Base-by-base conservation (phyloP, 805 yeast genomes). In the Candida manassasensis region DNA sequence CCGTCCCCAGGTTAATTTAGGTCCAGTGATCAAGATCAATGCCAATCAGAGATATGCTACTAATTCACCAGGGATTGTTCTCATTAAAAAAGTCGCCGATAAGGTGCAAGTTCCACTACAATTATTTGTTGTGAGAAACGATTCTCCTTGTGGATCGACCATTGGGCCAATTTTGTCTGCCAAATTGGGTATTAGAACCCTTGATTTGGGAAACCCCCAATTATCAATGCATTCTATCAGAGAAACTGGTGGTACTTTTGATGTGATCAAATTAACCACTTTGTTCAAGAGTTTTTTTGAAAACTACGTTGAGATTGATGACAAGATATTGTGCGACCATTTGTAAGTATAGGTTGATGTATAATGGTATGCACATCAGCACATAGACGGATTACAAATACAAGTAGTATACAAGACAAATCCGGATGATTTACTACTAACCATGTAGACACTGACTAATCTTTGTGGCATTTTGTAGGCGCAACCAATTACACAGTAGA, bases 41-140 rank as follows among this genome's bases (percentile, higher is more conserved):
- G 97, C 97, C 7, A 90, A 87, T 59, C 97, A 93, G 65, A 76
- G 96, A 38, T 93, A 93, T 54, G 88, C 93, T 48, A 90, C 98
- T 11, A 90, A 93, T 60, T 80, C 95, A 10, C 82, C 89, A 0
- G 97, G 97, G 19, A 73, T 88, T 38, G 85, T 87, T 3, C 59
- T 90, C 36, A 48, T 90, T 33, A 82, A 87, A 53, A 71, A 78
- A 42, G 60, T 84, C 34, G 97, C 94, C 3, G 72, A 78, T 32
- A 49, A 50, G 18, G 80, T 78, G 3, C 61, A 74, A 47, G 81
- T 84, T n/a, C 96, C 97, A 12, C 61, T 90, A 42, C 98, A 90
- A 59, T 59, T 88, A 38, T 87, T 90, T 63, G 97, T 89, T n/a
- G 95, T 84, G 18, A 75, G 90, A 37, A 93, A 90, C 57, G 95